A percentile compares a stretch with the other conserved stretches of the same genome.
These are phyloP conservation scores for Aspergillus fructus DNA, from an alignment of 2,329 filamentous ascomycete species.

Conservation along the genomic window DNA sequence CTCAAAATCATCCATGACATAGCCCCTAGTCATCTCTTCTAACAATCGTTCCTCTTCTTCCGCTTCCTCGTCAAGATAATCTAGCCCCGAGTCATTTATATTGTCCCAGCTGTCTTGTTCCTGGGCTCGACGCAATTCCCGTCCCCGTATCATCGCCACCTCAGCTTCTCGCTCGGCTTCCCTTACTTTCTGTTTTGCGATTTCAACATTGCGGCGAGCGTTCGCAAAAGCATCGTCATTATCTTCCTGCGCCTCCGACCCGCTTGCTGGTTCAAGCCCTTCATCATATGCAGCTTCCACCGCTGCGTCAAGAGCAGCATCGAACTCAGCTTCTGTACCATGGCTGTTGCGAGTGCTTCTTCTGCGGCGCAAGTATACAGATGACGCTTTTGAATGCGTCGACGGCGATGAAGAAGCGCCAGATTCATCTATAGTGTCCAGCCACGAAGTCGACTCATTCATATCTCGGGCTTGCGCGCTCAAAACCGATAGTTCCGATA, in stretches of 20 bases:
- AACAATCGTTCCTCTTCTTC: constrained; percentile 74
- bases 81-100: constrained; percentile 30
- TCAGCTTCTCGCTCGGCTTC: constrained; percentile 71
- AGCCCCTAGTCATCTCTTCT: constrained; percentile 84
- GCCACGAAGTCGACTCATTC: constrained; percentile 84
- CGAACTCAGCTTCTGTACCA: constrained; percentile 83
- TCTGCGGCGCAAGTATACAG: constrained; percentile 65
- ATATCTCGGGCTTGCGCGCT: constrained; percentile 48
- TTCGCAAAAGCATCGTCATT: constrained; percentile 43
- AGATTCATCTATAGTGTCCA: constrained; percentile 93
- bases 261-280: constrained; percentile 69
- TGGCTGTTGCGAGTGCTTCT: constrained; percentile 68
- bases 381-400: constrained; percentile 75
- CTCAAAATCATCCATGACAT: constrained; percentile 78
- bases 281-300: constrained; percentile 96
- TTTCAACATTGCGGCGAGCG: constrained; percentile 66
- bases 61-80: constrained; percentile 61
- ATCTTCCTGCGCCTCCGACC: constrained; percentile 28
- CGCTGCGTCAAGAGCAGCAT: constrained; percentile 89
- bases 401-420: constrained; percentile 77
- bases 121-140: constrained; percentile 52
- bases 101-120: constrained; percentile 27
- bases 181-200: constrained; percentile 72
- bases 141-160: constrained; percentile 60
- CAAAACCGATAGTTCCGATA: constrained; percentile 19